Conservation (phyloP, 805 yeast species). For the Phaffomyces thermotolerans region DNA sequence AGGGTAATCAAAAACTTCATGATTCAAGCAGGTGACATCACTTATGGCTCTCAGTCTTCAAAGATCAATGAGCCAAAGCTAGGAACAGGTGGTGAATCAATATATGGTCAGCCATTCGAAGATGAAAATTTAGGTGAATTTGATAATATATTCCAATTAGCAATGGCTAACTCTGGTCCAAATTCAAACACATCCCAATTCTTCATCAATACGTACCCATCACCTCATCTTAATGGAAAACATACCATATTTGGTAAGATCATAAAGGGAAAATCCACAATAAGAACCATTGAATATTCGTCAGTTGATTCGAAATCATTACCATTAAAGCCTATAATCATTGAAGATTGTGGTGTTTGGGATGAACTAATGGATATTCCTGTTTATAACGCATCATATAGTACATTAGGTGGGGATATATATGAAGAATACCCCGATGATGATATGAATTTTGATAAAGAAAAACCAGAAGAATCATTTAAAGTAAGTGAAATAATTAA, state of each 20-base stretch:
- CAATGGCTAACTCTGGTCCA: conserved; percentile 57
- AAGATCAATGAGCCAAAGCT: conserved; percentile 16
- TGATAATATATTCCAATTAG: conserved; percentile 43
- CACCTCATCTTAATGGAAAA: conserved; percentile 69
- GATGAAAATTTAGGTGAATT: conserved; percentile 49
- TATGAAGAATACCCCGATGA: conserved; percentile 79
- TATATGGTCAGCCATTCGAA: conserved; percentile 36
- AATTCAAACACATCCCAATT: conserved; percentile 58
- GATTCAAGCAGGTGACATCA: conserved; percentile 58
- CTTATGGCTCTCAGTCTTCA: conserved; percentile 29
- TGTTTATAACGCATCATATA: conserved; percentile 54
- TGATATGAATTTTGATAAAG: conserved; percentile 50
- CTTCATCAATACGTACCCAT: conserved; percentile 61
- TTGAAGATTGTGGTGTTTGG: conserved; percentile 62
- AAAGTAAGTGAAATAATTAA: conserved; percentile 51
- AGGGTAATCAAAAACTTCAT: conserved; percentile 62
- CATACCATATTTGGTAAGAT: conserved; percentile 77
- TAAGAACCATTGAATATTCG: conserved; percentile 55
- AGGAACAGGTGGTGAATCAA: conserved; percentile 42
- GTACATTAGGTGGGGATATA: conserved; percentile 56
- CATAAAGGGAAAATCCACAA: conserved; percentile 56
- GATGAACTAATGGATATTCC: conserved; percentile 44
- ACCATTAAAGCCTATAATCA: conserved; percentile 35
- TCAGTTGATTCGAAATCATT: conserved; percentile 38
- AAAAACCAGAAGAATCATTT: conserved; percentile 45